Evolutionary conservation across 495 filamentous ascomycete genomes (phyloP).

Genomic region (Xylaria castorea): DNA sequence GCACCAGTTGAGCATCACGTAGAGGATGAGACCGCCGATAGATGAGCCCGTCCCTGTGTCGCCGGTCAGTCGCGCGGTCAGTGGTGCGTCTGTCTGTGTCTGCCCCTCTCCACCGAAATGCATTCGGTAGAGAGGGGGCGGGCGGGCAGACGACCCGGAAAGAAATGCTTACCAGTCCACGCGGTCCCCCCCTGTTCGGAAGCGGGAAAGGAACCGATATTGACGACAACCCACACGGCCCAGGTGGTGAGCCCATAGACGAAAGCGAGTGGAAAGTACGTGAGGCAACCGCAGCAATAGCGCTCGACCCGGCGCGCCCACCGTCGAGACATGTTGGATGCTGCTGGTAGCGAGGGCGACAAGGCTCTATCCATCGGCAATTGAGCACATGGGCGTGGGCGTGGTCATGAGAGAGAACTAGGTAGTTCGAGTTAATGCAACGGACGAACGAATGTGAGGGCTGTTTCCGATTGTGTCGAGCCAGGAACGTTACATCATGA

Average conservation of each 20-base stretch:
- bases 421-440: slow-evolving; percentile 3
- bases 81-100: no score
- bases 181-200: slow-evolving; percentile 47
- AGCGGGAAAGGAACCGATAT: slow-evolving; percentile 65
- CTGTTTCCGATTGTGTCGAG: neutral
- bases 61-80: slow-evolving; percentile 17
- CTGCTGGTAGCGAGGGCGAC: slow-evolving; percentile 36
- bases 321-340: slow-evolving; percentile 50
- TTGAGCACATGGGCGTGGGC: neutral
- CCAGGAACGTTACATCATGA: slow-evolving; percentile 20
- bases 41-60: slow-evolving; percentile 55
- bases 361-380: slow-evolving; percentile 37
- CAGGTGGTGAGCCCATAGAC: slow-evolving; percentile 89
- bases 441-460: slow-evolving; percentile 1
- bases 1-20: slow-evolving; percentile 79
- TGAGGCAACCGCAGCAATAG: slow-evolving; percentile 76
- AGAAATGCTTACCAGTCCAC: slow-evolving; percentile 69
- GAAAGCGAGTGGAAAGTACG: slow-evolving; percentile 89
- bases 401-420: slow-evolving; percentile 21
- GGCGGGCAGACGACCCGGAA: neutral
- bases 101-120: neutral
- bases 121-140: neutral
- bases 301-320: slow-evolving; percentile 84
- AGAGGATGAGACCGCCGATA: slow-evolving; percentile 71
- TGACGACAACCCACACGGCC: slow-evolving; percentile 86